Base-by-base conservation (phyloP, 2,329 filamentous ascomycete genomes). In the Emmonsiellopsis sp. region DNA sequence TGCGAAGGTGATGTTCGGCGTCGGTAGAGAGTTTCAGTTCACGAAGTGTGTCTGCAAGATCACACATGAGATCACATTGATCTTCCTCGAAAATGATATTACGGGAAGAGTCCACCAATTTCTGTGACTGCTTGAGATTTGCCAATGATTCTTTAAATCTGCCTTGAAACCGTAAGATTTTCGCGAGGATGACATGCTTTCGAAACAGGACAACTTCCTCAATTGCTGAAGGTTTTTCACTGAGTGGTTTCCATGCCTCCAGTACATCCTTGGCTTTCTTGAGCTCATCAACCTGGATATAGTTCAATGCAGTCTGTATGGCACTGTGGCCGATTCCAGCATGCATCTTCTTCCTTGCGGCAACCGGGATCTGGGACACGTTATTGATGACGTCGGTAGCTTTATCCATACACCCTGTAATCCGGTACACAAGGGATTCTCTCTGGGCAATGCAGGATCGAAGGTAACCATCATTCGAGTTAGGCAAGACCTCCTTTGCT, bases 31-130 rank as follows among this genome's bases (percentile, higher is more conserved):
- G 20, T 31, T 41, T 35, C n/a, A 50, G 48, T 41, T 50, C 48
- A 30, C 32, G 34, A n/a, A 50, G 16, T 15, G 48, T 50, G 37
- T 50, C 48, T 7, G 34, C 35, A 16, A 50, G 48, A 50, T 40
- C 41, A 41, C 48, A 50, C 35, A 41, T 32, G 41, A 50, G 48
- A 41, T 50, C 48, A 30, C 26, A 38, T 41, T 30, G 32, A 30
- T 50, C 48, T 50, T 50, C 48, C 10, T 50, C 37, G 15, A 50
- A 50, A n/a, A 41, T 8, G 35, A 50, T n/a, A 35, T 50, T 40
- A 26, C 15, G 37, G 15, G 20, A 31, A 31, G n/a, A 4, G 37
- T 50, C 48, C 20, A 30, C 37, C 26, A 50, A 50, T 1, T 42
- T 41, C 41, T 50, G 40, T 50, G 48, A 40, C 37, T 41, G 40